These are phyloP conservation scores for Geoglossum cookeanum DNA, from an alignment of 2,329 filamentous ascomycete species.

Conservation along the genomic window DNA sequence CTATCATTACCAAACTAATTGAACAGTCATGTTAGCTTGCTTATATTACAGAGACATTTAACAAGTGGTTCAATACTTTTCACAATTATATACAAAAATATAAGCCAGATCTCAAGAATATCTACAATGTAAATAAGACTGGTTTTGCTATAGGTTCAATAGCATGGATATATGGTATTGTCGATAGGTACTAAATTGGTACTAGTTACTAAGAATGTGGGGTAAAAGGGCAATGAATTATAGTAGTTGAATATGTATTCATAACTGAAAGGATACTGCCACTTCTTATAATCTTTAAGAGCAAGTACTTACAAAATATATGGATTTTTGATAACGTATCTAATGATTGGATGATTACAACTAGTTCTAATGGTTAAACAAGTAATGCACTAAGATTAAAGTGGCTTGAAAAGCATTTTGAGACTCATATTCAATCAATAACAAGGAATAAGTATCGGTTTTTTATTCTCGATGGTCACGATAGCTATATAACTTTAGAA, in stretches of 20 bases:
- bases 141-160: background rate
- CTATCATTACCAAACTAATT: background rate
- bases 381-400: background rate
- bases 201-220: background rate
- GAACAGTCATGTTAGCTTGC: background rate
- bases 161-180: background rate
- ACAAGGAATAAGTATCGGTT: background rate
- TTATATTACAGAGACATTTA: background rate
- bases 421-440: background rate
- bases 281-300: background rate
- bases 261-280: background rate
- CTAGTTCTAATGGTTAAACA: background rate
- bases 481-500: background rate
- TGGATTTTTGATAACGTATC: background rate
- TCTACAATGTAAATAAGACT: too few species aligned
- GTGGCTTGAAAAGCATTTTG: background rate
- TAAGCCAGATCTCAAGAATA: too few species aligned
- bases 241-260: background rate
- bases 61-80: background rate
- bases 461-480: background rate
- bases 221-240: background rate
- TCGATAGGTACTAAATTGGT: background rate
- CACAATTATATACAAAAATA: too few species aligned
- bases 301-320: background rate
- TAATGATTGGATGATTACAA: background rate